These are phyloP conservation scores for Hypoxylon sp. DNA, from an alignment of 2,329 filamentous ascomycete genomes.

Conservation along the genomic window DNA sequence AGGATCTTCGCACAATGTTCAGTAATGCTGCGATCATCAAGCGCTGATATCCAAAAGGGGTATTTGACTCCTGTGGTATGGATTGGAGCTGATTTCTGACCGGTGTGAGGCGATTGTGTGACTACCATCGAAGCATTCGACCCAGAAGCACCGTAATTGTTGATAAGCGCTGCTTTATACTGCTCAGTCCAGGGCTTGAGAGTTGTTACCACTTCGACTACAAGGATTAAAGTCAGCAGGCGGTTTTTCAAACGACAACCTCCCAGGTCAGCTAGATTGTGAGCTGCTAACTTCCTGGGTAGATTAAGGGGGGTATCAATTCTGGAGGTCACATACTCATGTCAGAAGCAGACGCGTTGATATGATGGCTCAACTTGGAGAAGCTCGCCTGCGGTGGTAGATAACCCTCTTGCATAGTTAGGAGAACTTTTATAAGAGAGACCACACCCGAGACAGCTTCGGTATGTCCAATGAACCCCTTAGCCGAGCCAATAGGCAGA, in stretches of 20 bases:
- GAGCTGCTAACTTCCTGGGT: too few relatives aligned
- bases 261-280: too few relatives aligned
- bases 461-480: slow-evolving; percentile 55
- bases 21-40: slow-evolving; percentile 47
- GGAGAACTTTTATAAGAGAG: slow-evolving; percentile 53
- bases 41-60: slow-evolving; percentile 40
- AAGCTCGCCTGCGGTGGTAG: slow-evolving; percentile 19
- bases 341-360: not conserved
- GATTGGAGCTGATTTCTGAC: slow-evolving; percentile 4
- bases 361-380: slow-evolving; percentile 6
- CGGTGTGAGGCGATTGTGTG: slow-evolving; percentile 34
- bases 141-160: slow-evolving; percentile 58
- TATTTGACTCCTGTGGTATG: not conserved
- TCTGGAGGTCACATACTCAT: not conserved
- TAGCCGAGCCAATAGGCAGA: slow-evolving; percentile 53
- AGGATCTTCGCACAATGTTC: slow-evolving; percentile 32
- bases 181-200: slow-evolving; percentile 47
- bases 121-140: slow-evolving; percentile 52
- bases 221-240: too few relatives aligned
- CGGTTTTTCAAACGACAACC: too few relatives aligned
- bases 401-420: slow-evolving; percentile 10
- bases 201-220: not conserved
- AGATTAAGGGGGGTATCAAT: too few relatives aligned
- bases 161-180: slow-evolving; percentile 47
- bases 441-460: slow-evolving; percentile 54